Percentiles rank a stretch among this genome's conserved stretches.
phyloP scores from a whole-genome alignment of 202 grass and related monocot genomes.

The Schoenoplectus tabernaemontani region DNA sequence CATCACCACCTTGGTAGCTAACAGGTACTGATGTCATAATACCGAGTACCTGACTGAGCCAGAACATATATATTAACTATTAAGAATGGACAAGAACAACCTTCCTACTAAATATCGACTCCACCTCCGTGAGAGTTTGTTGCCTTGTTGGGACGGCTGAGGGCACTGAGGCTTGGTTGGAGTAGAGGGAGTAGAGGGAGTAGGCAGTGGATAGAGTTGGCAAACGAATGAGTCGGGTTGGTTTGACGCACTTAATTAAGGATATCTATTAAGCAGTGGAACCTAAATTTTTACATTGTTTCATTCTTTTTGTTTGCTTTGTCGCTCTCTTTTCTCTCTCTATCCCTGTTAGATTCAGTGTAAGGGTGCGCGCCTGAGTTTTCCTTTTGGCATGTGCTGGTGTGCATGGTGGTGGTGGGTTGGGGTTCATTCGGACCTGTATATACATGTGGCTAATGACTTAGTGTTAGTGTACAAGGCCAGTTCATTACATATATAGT shows the following conservation, averaged over 20 bases:
- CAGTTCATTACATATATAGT: not conserved
- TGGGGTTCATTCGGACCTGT: not conserved
- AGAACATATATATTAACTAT: too few relatives aligned
- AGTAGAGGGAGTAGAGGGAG: conserved; percentile 35
- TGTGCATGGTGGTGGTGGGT: not conserved
- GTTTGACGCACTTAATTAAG: too few relatives aligned
- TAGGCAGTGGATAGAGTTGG: too few relatives aligned
- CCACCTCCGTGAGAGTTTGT: not conserved
- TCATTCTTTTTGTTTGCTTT: too few relatives aligned
- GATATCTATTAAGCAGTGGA: too few relatives aligned
- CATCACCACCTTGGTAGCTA: not conserved
- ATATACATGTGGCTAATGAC: too few relatives aligned
- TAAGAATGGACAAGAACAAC: not conserved
- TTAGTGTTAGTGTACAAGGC: not conserved
- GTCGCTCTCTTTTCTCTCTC: too few relatives aligned
- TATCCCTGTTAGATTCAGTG: too few relatives aligned
- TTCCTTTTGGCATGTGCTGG: not conserved
- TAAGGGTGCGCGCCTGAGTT: not conserved
- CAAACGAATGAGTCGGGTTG: too few relatives aligned
- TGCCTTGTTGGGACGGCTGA: not conserved
- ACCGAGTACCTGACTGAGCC: not conserved
- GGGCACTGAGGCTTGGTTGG: conserved; percentile 21
- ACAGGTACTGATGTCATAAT: not conserved
- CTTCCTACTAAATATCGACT: not conserved
- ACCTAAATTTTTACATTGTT: too few relatives aligned